Evolutionary conservation across 257 asterid species (phyloP).

Genomic region (Ocimum tenuiflorum): DNA sequence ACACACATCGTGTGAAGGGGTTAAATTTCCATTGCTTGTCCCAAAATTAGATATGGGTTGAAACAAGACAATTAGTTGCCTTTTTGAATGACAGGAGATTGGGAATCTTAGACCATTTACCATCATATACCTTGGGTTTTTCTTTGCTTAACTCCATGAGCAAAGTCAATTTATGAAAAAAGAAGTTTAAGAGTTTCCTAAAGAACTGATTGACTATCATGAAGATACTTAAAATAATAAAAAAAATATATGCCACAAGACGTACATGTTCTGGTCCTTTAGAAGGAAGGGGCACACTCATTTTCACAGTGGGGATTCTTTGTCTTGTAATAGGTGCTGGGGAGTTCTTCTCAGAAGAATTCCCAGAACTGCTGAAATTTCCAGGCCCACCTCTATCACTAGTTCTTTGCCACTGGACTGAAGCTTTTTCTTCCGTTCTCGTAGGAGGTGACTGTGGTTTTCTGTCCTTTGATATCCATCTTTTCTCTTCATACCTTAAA

Average conservation of each 20-base stretch:
- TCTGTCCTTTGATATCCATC: slow-evolving; percentile 84
- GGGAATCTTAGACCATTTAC: background rate
- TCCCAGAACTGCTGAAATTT: slow-evolving; percentile 38
- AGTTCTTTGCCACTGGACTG: slow-evolving; percentile 60
- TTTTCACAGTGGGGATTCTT: slow-evolving; percentile 40
- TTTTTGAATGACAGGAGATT: background rate
- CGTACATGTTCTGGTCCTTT: slow-evolving; percentile 66
- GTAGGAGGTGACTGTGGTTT: slow-evolving; percentile 47
- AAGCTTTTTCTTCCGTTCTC: slow-evolving; percentile 52
- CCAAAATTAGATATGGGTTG: background rate
- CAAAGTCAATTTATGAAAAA: background rate
- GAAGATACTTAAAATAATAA: background rate
- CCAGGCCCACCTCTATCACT: slow-evolving; percentile 55
- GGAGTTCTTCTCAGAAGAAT: slow-evolving; percentile 42
- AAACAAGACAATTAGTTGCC: background rate
- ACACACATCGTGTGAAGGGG: background rate
- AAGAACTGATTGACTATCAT: background rate
- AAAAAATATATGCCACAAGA: slow-evolving; percentile 4
- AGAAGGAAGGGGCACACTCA: slow-evolving; percentile 56
- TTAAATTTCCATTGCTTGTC: background rate
- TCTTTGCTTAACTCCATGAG: background rate
- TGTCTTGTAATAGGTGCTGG: slow-evolving; percentile 38
- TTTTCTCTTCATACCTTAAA: slow-evolving; percentile 87
- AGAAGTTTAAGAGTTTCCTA: background rate
- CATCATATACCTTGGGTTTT: background rate